These are phyloP conservation scores for Fusarium sp. DNA, from an alignment of 2,329 filamentous ascomycete species.

Conservation along the genomic window DNA sequence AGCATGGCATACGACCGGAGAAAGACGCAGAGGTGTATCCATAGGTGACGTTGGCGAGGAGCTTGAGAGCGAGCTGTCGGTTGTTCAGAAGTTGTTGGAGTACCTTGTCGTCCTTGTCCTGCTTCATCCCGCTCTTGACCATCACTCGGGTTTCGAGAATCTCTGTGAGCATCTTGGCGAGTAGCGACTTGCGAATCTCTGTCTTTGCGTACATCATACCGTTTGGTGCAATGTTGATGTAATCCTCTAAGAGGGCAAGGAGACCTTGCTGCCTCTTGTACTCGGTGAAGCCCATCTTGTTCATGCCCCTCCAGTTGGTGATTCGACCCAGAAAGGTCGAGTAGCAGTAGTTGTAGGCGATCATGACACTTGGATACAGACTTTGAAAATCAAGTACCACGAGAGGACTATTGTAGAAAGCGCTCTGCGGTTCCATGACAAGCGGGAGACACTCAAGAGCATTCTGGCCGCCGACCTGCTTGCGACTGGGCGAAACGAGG, in stretches of 20 bases:
- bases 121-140: slow-evolving; percentile 98
- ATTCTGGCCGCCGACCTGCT: slow-evolving; percentile 94
- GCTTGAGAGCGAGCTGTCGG: slow-evolving; percentile 90
- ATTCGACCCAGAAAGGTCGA: slow-evolving; percentile 94
- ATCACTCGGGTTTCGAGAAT: slow-evolving; percentile 96
- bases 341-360: slow-evolving; percentile 99
- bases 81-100: slow-evolving; percentile 92
- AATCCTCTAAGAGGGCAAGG: slow-evolving; percentile 81
- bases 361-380: slow-evolving; percentile 97
- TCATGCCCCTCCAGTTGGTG: slow-evolving; percentile 86
- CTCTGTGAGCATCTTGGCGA: slow-evolving; percentile 97
- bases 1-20: slow-evolving; percentile 96
- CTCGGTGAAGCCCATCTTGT: slow-evolving; percentile 94
- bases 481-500: slow-evolving; percentile 87
- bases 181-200: slow-evolving; percentile 85
- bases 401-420: slow-evolving; percentile 90
- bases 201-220: slow-evolving; percentile 95
- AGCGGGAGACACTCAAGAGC: slow-evolving; percentile 93
- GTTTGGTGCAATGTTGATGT: slow-evolving; percentile 94
- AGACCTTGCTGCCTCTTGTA: slow-evolving; percentile 83
- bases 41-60: slow-evolving; percentile 99
- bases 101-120: slow-evolving; percentile 87
- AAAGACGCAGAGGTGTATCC: slow-evolving; percentile 98
- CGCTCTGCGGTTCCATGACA: slow-evolving; percentile 97
- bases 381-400: slow-evolving; percentile 96